Conservation (phyloP, 2,329 filamentous ascomycete genomes). For the Alternaria arborescens region DNA sequence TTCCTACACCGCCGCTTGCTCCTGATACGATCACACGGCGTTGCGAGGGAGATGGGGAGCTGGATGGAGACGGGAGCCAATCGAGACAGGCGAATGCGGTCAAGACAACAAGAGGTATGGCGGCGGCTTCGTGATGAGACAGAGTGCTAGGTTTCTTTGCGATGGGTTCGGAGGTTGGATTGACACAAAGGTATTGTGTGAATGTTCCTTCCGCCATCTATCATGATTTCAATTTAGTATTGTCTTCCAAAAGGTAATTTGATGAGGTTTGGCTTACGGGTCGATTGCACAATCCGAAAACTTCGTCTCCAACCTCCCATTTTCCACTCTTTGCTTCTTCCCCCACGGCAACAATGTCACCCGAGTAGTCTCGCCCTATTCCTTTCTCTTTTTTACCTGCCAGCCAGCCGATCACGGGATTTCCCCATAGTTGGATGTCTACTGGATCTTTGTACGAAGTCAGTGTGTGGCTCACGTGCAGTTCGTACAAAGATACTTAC, state of each 20-base stretch:
- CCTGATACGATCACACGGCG: slow-evolving; percentile 40
- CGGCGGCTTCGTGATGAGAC: slow-evolving; percentile 35
- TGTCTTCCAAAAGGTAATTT: neutral
- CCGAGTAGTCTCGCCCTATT: slow-evolving; percentile 58
- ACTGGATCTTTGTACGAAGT: slow-evolving; percentile 45
- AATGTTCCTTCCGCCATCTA: slow-evolving; percentile 41
- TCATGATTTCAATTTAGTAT: neutral
- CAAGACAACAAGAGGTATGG: slow-evolving; percentile 49
- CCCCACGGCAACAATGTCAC: slow-evolving; percentile 49
- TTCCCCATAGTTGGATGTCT: slow-evolving; percentile 49
- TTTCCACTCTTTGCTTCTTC: slow-evolving; percentile 21
- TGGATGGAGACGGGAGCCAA: slow-evolving; percentile 27
- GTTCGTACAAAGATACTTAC: neutral
- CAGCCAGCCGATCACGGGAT: slow-evolving; percentile 40
- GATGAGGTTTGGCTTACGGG: slow-evolving; percentile 12
- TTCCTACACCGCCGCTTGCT: slow-evolving; percentile 45
- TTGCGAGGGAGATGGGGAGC: slow-evolving; percentile 9
- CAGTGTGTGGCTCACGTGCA: neutral
- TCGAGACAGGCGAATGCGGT: slow-evolving; percentile 49
- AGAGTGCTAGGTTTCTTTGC: slow-evolving; percentile 34
- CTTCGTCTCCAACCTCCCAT: slow-evolving; percentile 35
- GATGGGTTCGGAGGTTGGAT: slow-evolving; percentile 29
- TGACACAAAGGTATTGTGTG: slow-evolving; percentile 32
- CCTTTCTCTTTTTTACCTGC: slow-evolving; percentile 43
- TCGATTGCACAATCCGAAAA: slow-evolving; percentile 37